Evolutionary conservation across 2,329 filamentous ascomycete species (phyloP).

Genomic region (Fusarium denticulatum): DNA sequence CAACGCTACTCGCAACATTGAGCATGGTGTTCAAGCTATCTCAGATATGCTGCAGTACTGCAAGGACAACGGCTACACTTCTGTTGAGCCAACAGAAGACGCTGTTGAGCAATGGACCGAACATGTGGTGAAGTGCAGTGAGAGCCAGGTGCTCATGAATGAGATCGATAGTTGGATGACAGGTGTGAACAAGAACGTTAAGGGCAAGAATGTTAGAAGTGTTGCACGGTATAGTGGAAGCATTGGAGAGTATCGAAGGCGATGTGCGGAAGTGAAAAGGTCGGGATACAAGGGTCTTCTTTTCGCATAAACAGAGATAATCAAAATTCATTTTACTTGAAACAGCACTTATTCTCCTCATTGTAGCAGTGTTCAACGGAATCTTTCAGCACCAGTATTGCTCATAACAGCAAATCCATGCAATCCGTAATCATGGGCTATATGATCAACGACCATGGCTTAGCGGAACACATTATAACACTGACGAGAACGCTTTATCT

Average conservation of each 20-base stretch:
- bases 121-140: slow-evolving; percentile 57
- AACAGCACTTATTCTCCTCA: accelerated
- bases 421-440: no score
- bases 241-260: slow-evolving; percentile 21
- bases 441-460: no score
- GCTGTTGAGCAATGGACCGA: slow-evolving; percentile 42
- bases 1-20: slow-evolving; percentile 31
- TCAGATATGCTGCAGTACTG: slow-evolving; percentile 23
- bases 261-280: slow-evolving; percentile 14
- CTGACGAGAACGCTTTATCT: accelerated
- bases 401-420: no score
- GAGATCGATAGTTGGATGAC: slow-evolving; percentile 62
- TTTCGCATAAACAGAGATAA: slow-evolving; percentile 1
- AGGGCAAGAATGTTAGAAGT: slow-evolving; percentile 55
- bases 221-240: slow-evolving; percentile 43
- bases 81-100: slow-evolving; percentile 7
- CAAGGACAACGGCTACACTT: slow-evolving; percentile 12
- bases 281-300: slow-evolving; percentile 1
- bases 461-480: no score
- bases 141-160: slow-evolving; percentile 51
- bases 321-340: neutral
- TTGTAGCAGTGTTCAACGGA: neutral
- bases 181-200: slow-evolving; percentile 63
- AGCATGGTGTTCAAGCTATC: neutral
- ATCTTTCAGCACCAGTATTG: accelerated